Percentiles rank a stretch among this genome's conserved stretches.
These are phyloP conservation scores for Pythium guiyangense DNA, from an alignment of 352 stramenopile genomes.

Conservation along the genomic window DNA sequence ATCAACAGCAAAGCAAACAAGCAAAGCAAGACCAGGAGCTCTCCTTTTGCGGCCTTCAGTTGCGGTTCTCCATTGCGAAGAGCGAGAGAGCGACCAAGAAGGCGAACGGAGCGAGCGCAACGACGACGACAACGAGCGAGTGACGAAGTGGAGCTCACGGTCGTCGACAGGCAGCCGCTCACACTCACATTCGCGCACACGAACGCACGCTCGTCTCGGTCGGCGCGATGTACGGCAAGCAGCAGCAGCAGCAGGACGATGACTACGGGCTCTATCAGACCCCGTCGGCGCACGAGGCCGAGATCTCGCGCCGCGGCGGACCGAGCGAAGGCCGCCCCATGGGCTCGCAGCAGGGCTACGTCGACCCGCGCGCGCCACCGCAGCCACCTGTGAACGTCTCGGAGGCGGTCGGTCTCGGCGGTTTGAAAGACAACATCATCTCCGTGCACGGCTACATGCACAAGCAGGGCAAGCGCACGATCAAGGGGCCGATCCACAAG, in stretches of 20 bases:
- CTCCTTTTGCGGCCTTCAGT: too few relatives aligned
- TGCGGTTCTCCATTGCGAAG: constrained; percentile 1
- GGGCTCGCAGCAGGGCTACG: constrained; percentile 21
- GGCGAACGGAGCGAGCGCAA: background rate
- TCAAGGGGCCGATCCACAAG: constrained; percentile 87
- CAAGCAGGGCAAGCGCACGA: constrained; percentile 86
- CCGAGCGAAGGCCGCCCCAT: constrained; percentile 19
- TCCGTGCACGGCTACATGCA: constrained; percentile 87
- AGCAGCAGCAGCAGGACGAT: constrained; percentile 37
- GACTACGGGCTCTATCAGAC: constrained; percentile 62
- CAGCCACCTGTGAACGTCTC: constrained; percentile 61
- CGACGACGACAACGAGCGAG: too few relatives aligned
- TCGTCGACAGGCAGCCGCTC: too few relatives aligned
- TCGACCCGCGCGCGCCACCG: constrained; percentile 35
- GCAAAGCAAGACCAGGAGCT: background rate
- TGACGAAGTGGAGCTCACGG: too few relatives aligned
- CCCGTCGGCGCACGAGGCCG: constrained; percentile 44
- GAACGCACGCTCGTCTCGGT: background rate
- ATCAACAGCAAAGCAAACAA: too few relatives aligned
- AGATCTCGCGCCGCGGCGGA: constrained; percentile 49
- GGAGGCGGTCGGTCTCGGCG: constrained; percentile 2
- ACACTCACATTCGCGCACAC: too few relatives aligned
- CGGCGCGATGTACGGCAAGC: constrained; percentile 37
- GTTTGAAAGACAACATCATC: constrained; percentile 81
- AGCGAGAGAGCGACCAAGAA: background rate